phyloP scores from a whole-genome alignment of 352 stramenopile genomes.

The Globisporangium echinulatum region DNA sequence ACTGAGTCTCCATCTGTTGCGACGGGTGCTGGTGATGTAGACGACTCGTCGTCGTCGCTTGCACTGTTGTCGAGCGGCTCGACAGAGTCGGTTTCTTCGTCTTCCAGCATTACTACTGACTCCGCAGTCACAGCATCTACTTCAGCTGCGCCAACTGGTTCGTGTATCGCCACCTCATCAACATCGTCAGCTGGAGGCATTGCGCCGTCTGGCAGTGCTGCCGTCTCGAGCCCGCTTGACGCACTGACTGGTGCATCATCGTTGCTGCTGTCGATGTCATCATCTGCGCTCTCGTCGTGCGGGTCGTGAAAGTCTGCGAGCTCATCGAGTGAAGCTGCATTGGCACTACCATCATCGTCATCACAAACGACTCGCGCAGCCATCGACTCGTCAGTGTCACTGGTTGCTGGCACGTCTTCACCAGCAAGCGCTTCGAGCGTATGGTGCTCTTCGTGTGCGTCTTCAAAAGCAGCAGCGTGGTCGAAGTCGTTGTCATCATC shows the following conservation, averaged over 20 bases:
- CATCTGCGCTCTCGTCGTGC: not conserved
- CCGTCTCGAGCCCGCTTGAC: too few relatives aligned
- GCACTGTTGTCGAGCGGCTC: too few relatives aligned
- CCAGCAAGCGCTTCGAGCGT: not conserved
- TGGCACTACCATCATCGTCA: not conserved
- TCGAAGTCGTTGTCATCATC: conserved; percentile 5
- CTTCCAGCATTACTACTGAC: too few relatives aligned
- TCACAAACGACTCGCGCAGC: not conserved
- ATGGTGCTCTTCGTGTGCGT: conserved; percentile 2
- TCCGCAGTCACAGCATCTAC: too few relatives aligned
- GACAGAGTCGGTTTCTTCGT: too few relatives aligned
- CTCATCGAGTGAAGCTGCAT: not conserved
- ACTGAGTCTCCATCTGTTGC: too few relatives aligned
- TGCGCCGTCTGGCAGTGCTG: too few relatives aligned
- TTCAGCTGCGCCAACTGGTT: too few relatives aligned
- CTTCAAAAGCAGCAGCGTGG: conserved; percentile 2
- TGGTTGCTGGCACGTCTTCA: not conserved
- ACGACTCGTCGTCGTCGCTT: too few relatives aligned
- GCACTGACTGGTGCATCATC: not conserved
- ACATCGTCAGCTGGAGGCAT: too few relatives aligned
- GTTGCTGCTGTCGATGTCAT: not conserved
- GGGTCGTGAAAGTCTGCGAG: not conserved
- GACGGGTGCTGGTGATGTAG: too few relatives aligned
- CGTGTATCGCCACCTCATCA: too few relatives aligned
- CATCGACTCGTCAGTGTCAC: not conserved